Base-by-base conservation (phyloP, 257 asterid genomes). In the Capsicum pubescens region DNA sequence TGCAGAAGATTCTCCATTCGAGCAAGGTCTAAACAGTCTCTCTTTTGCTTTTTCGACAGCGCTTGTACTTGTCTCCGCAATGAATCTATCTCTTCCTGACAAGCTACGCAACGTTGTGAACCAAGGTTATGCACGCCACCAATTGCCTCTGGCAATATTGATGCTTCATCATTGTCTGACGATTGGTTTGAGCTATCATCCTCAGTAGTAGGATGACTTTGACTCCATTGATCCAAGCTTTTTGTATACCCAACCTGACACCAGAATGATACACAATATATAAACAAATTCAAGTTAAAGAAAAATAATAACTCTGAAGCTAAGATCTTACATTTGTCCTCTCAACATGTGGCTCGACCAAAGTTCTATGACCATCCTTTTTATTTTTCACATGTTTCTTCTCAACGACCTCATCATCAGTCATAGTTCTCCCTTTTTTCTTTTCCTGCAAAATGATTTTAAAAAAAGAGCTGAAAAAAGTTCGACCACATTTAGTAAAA, bases 61-160 rank as follows among this genome's bases (percentile, higher is more conserved):
- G 5, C 2, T 10, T 46, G 3, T 10, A 46, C 17, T 44, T 71
- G 79, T 71, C 15, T n/a, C 79, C 39, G 58, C 57, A 44, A 71
- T 71, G 39, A 71, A 71, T 44, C 79, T 50, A 9, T 71, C 79
- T 71, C 79, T 71, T 44, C 79, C 58, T 71, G 35, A 39, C 54
- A 16, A 3, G 54, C 54, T 14, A 39, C 5, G 0, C 21, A 67
- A 36, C 13, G 77, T 6, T 15, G 21, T 39, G 77, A 39, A 15
- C 13, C 54, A 39, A 39, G 4, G 77, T 7, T 3, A 3, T 9
- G 4, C 4, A 39, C 14, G 1, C 26, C 76, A 36, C 21, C 21
- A 36, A 15, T 39, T 7, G 19, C 19, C 52, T 69, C 48, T 7
- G 7, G 0, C 32, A 42, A 42, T 17, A 42, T 17, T 70, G 79